phyloP scores from a whole-genome alignment of 2,329 filamentous ascomycete species.

The Ilyonectria destructans region DNA sequence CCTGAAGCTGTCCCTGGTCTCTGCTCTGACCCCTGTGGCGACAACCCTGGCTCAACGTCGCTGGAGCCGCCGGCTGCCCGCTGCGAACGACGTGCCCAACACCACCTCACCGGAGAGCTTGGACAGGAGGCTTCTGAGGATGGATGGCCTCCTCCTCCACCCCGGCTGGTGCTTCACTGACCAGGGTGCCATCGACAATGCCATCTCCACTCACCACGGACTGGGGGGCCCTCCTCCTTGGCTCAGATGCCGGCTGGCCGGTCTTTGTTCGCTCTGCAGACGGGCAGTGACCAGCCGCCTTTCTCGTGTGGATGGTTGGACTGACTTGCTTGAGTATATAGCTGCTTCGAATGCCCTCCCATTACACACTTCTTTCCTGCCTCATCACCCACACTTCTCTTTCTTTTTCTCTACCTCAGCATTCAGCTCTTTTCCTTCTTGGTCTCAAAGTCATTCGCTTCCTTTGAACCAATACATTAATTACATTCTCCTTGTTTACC shows the following conservation, averaged over 20 bases:
- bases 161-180: conserved; percentile 29
- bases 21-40: conserved; percentile 25
- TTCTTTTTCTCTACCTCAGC: conserved; percentile 47
- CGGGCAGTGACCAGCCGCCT: conserved; percentile 21
- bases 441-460: conserved; percentile 72
- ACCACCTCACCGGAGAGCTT: conserved; percentile 48
- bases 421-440: conserved; percentile 45
- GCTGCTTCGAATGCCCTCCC: conserved; percentile 45
- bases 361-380: conserved; percentile 37
- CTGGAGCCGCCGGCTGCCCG: conserved; percentile 42
- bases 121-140: conserved; percentile 33
- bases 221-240: conserved; percentile 34
- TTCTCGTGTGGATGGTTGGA: conserved; percentile 24
- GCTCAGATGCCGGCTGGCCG: conserved; percentile 43
- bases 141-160: conserved; percentile 37
- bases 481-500: conserved; percentile 49
- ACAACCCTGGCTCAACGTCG: conserved; percentile 31
- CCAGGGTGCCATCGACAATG: conserved; percentile 37
- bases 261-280: conserved; percentile 37
- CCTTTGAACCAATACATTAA: conserved; percentile 60
- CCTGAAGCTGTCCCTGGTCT: conserved; percentile 26
- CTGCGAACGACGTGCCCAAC: conserved; percentile 41
- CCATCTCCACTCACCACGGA: conserved; percentile 42
- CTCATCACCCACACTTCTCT: conserved; percentile 48
- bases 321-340: conserved; percentile 49